A percentile compares a stretch with the other conserved stretches of the same genome.
Evolutionary conservation across 1,139 yeast genomes (phyloP).

Genomic region (Geotrichum siamense): DNA sequence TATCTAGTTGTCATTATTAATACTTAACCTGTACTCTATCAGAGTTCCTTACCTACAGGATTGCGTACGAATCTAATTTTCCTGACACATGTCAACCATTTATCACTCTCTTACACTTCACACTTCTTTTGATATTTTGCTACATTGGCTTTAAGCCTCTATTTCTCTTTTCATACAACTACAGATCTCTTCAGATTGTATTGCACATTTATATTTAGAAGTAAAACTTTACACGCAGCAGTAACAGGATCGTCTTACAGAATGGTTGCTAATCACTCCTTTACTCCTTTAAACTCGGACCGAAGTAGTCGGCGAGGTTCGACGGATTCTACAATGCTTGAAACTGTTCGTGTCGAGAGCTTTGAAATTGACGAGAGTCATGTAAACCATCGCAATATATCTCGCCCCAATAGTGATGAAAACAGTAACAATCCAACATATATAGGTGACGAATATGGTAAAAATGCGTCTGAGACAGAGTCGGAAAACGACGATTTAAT

Average conservation of each 20-base stretch:
- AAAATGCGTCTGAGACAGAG: constrained; percentile 1
- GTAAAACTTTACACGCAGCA: no score
- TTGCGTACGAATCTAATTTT: no score
- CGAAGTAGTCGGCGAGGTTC: constrained; percentile 3
- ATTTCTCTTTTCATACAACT: background rate
- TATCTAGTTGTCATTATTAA: no score
- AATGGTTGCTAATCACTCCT: constrained; percentile 7
- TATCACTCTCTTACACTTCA: no score
- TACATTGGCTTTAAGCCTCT: no score
- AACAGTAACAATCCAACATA: background rate
- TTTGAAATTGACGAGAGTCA: constrained; percentile 22
- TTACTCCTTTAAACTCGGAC: constrained; percentile 7
- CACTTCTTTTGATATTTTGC: no score
- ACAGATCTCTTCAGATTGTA: background rate
- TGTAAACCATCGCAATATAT: background rate
- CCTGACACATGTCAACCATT: no score
- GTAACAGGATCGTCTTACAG: background rate
- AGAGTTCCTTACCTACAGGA: no score
- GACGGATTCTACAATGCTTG: background rate
- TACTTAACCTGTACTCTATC: no score
- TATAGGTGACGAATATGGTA: constrained; percentile 2
- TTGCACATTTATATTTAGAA: no score
- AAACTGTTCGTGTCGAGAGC: constrained; percentile 8
- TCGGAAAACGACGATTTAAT: constrained; percentile 16
- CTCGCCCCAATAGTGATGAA: background rate